phyloP scores from a whole-genome alignment of 345 rosid genomes.

The Eucalyptus leucophloia region DNA sequence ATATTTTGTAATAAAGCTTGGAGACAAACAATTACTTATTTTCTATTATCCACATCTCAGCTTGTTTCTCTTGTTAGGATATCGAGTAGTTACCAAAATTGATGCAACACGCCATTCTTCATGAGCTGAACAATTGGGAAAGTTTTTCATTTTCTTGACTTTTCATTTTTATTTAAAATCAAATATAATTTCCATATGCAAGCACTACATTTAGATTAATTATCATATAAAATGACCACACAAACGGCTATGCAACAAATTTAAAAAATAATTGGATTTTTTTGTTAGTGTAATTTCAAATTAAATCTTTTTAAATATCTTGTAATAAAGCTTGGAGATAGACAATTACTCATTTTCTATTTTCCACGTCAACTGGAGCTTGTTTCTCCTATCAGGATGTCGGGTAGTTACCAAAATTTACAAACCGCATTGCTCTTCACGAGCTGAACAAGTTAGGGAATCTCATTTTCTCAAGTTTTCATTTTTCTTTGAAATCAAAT shows the following conservation, averaged over 20 bases:
- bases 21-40: not conserved
- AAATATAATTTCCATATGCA: not conserved
- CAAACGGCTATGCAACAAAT: not conserved
- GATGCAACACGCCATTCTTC: not conserved
- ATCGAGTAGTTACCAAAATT: not conserved
- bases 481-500: not conserved
- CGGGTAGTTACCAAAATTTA: not conserved
- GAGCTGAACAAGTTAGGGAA: not conserved
- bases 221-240: not conserved
- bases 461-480: not conserved
- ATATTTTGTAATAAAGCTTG: rapidly evolving
- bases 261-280: not conserved
- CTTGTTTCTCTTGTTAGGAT: no score
- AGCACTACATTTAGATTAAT: not conserved
- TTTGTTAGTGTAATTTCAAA: not conserved
- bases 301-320: not conserved
- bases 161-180: not conserved
- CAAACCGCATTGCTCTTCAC: not conserved
- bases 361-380: no score
- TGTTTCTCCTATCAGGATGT: not conserved
- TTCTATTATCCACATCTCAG: no score
- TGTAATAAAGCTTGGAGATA: not conserved
- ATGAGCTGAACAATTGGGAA: not conserved
- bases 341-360: not conserved
- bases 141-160: not conserved